Base-by-base conservation (phyloP, 768 basidiomycete species). In the Kwoniella botswanensis region DNA sequence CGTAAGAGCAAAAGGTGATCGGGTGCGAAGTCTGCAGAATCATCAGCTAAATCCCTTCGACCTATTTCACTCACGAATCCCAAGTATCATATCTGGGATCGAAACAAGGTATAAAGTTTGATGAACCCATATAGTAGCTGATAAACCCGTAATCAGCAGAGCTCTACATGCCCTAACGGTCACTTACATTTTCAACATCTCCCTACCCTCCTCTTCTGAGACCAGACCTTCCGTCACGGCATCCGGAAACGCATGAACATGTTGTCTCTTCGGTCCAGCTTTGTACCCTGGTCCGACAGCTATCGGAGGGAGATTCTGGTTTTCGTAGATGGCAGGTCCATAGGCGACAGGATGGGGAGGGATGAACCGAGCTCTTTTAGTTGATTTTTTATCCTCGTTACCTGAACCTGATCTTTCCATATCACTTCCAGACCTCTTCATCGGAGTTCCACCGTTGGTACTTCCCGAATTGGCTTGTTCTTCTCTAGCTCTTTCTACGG, bases 71-170 rank as follows among this genome's bases (percentile, higher is more conserved):
- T 71, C 41, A 81, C 54, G 89, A 88, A 56, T 94, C 92, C 83
- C 89, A 97, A 0, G 92, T 94, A 82, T 98, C 94, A n/a, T 88
- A 85, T 54, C 85, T 87, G 4, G 86, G 87, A 83, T 97, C 93
- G 78, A 94, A 95, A 5, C 96, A 90, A 55, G 95, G 92, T 78
- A 94, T 84, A 82, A 93, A 94, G 18, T 91, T 93, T 24, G 92
- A 93, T 80, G 94, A 96, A n/a, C 94, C 94, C 57, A 89, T 88
- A 82, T 92, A 97, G 83, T 92, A 96, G 82, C 94, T 96, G 72
- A 13, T 61, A 71, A 24, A 9, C 5, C 35, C 54, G 73, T 71
- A 43, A 58, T 58, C 22, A 53, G 67, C 65, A 68, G 58, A 17
- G n/a, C 4, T 44, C 46, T 41, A 64, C 46, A 22, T 53, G 55